Evolutionary conservation across 495 filamentous ascomycete genomes (phyloP), one percentile per base, ranked within the genome.

Genomic region (Podospora conica): DNA sequence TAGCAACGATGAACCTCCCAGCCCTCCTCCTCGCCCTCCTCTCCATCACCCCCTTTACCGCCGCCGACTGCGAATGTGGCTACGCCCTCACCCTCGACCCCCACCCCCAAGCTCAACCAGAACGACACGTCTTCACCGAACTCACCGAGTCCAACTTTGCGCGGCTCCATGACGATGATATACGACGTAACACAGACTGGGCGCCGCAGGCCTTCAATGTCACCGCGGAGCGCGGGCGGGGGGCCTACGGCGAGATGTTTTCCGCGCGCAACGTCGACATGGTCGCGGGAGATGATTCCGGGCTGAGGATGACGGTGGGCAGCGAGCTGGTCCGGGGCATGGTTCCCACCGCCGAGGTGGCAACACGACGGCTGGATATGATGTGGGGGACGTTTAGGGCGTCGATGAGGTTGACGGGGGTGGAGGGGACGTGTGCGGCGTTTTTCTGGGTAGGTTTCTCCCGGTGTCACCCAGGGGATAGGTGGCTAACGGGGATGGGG

Each of bases 1-100:
- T 29, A 59, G 18, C 21, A 29, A 29, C 1, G 2, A 20, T 29
- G 27, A 7, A 53, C 54, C 24, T 68, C 56, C 48, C 58, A 28
- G 2, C 31, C 54, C 2, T 65, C 23, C 40, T 53, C 28, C 11
- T 58, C 61, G 61, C 54, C 64, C 27, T 71, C 22, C 56, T 55
- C 61, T 15, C 11, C 54, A 21, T 21, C 54, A 21, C 31, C 27
- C 31, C 12, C 10, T 53, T 63, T 8, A 66, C 64, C 55, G 27
- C 63, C 58, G 85, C 86, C 15, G 79, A 82, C 67, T 92, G 89
- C 78, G 87, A 90, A 73, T 93, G 90, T 72, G 90, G 90, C 33
- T 92, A 91, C 72, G 72, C 75, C 29, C 70, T 74, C 53, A 72
- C 48, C 60, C 71, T 72, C 58, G 24, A 18, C 54, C 4, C 21